Base-by-base conservation (phyloP, 495 filamentous ascomycete genomes). In the Penicillium waksmanii region DNA sequence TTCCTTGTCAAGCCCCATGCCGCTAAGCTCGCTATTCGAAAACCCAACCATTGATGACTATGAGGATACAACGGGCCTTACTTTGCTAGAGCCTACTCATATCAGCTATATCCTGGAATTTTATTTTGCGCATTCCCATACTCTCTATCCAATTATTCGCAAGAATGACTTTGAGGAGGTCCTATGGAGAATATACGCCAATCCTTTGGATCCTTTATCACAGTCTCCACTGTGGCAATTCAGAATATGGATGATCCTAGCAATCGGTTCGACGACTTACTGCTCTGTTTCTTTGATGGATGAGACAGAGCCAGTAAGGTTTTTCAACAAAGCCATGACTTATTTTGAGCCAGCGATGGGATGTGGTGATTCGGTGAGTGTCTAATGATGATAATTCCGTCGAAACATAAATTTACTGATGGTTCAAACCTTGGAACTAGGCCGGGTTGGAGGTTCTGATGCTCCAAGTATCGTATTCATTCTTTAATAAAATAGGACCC, bases 101-200 rank as follows among this genome's bases (percentile, higher is more conserved):
- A 67, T 70, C n/a, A 64, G 49, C 19, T 61, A 68, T 25, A 44
- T 77, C 31, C 53, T 73, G 1, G 65, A 70, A 15, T 77, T 77
- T 50, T 77, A 77, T 44, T 77, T 77, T 48, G 75, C 73, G 6
- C 75, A 77, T 52, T 76, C 73, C 1, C 72, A 77, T 48, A 77
- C 75, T 6, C 58, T 77, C 0, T 77, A 77, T 49, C 75, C 73
- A 3, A 71, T 77, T 18, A 62, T 77, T 19, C 61, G 66, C 11
- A 68, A 63, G 18, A 56, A 42, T 13, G 72, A 74, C 25, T 69
- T 77, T 34, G 61, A 64, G 5, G 47, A 65, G 19, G 64, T 68
- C 2, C 40, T 77, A 4, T 66, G 68, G 62, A 64, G 63, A 21
- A 50, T 73, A 6, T 71, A 70, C 56, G 61, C 57, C 13, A 50